These are phyloP conservation scores for Polytrichum formosum DNA, from an alignment of 225 moss, liverwort and hornwort genomes.

Conservation along the genomic window DNA sequence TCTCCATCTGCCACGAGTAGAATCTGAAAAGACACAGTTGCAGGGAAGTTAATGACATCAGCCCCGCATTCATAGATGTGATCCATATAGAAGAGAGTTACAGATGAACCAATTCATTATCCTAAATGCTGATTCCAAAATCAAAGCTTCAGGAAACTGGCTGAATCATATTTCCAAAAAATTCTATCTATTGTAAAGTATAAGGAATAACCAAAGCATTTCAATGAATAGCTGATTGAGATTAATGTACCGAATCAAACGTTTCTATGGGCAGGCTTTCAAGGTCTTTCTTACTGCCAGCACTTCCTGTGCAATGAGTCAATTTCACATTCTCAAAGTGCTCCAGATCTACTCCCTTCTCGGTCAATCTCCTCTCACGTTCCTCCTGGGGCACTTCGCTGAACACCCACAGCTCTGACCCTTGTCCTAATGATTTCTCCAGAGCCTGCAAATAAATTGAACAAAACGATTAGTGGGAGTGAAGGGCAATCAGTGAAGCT, in stretches of 20 bases:
- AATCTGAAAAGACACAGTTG: slow-evolving; percentile 24
- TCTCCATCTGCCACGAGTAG: slow-evolving; percentile 65
- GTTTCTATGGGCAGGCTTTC: slow-evolving; percentile 64
- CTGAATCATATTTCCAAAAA: no score
- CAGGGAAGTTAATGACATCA: no score
- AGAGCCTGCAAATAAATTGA: slow-evolving; percentile 31
- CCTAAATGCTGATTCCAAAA: no score
- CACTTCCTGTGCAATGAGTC: slow-evolving; percentile 58
- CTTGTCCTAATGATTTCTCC: slow-evolving; percentile 42
- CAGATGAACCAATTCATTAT: no score
- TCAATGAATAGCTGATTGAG: no score
- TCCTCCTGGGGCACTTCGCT: slow-evolving; percentile 53
- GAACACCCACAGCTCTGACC: slow-evolving; percentile 78
- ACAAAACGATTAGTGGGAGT: not conserved
- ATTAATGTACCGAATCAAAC: slow-evolving; percentile 57
- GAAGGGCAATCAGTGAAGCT: not conserved
- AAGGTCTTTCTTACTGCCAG: slow-evolving; percentile 56
- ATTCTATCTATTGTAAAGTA: no score
- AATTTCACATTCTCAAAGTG: slow-evolving; percentile 48
- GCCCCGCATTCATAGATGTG: no score
- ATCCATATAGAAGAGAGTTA: no score
- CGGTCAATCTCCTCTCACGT: slow-evolving; percentile 45
- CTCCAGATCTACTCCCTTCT: slow-evolving; percentile 29
- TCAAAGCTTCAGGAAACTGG: no score
- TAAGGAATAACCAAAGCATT: no score